Evolutionary conservation across 164 flowering plant genomes (phyloP).

Genomic region (Platanus orientalis): DNA sequence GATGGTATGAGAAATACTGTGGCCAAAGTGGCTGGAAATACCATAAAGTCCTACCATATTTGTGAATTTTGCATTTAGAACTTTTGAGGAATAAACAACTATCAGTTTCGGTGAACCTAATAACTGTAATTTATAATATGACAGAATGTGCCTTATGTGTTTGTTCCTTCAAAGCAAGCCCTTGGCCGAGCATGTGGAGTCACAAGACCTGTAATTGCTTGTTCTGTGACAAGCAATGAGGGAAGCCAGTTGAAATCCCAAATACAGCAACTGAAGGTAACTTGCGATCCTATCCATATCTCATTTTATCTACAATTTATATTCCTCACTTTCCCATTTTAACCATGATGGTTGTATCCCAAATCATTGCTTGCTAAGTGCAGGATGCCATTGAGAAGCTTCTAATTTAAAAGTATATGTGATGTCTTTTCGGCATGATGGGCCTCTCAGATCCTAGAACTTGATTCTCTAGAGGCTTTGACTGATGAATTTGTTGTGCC

Average conservation of each 20-base stretch:
- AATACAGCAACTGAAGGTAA: slow-evolving; percentile 55
- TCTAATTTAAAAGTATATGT: background rate
- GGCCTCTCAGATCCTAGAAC: slow-evolving; percentile 9
- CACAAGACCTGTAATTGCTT: slow-evolving; percentile 77
- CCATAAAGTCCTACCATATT: no score
- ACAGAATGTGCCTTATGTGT: slow-evolving; percentile 84
- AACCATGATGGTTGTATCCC: background rate
- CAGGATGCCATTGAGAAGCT: slow-evolving; percentile 22
- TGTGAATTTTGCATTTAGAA: no score
- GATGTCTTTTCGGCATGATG: slow-evolving; percentile 6
- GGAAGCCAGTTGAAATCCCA: slow-evolving; percentile 84
- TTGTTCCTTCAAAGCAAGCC: slow-evolving; percentile 71
- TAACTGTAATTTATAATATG: background rate
- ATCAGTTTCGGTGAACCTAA: background rate
- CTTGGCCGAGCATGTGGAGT: slow-evolving; percentile 95
- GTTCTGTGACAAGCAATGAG: slow-evolving; percentile 84
- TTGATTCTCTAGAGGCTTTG: slow-evolving; percentile 28
- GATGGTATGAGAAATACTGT: no score
- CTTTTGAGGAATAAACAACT: no score
- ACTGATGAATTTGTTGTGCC: slow-evolving; percentile 13
- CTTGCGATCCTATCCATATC: background rate
- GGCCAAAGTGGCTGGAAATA: no score
- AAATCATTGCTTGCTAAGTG: background rate
- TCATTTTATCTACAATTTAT: background rate
- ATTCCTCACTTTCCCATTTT: background rate